Evolutionary conservation across 768 basidiomycete genomes (phyloP), one percentile per base, ranked within the genome.

Genomic region (Inosperma sp.): DNA sequence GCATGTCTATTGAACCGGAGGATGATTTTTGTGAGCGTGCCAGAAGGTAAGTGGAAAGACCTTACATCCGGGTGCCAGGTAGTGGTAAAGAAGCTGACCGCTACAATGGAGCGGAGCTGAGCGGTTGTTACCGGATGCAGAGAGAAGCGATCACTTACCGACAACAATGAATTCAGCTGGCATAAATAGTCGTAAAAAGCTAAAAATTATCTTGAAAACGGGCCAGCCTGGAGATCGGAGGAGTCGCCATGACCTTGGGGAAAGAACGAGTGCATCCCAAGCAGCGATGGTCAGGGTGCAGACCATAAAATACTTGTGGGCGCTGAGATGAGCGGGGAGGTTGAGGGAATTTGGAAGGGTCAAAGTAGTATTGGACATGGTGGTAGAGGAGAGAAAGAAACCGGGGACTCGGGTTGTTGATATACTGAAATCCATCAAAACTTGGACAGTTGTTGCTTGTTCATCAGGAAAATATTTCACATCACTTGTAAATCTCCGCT

Each of bases 251-350:
- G 84, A 82, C 48, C 89, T 72, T 0, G 89, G 89, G 7, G 83
- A 84, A 42, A 93, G 78, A 29, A 93, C 89, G 59, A 93, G 81
- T 29, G 88, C 83, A 60, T 93, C 89, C 89, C 90, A 92, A 6
- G 89, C 89, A 0, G 88, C 86, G 49, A 93, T 87, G 48, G 89
- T 93, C 55, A 93, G 80, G 0, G 89, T 88, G 72, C 89, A 93
- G 56, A 92, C 90, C 40, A 88, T 80, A 64, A 92, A 90, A 60
- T 93, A 93, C 68, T 92, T 91, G 75, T 91, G 89, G 0, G 89
- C 89, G 25, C 79, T 81, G 29, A 92, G 75, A 64, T 88, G 89
- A 2, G 89, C 78, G 0, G 89, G 78, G 5, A 91, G 79, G 57
- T 85, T 72, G 62, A 92, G 82, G 19, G 82, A 86, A 48, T 74